Evolutionary conservation across 805 yeast species (phyloP), one percentile per base, ranked within the genome.

Genomic region (Yarrowia yakushimensis): DNA sequence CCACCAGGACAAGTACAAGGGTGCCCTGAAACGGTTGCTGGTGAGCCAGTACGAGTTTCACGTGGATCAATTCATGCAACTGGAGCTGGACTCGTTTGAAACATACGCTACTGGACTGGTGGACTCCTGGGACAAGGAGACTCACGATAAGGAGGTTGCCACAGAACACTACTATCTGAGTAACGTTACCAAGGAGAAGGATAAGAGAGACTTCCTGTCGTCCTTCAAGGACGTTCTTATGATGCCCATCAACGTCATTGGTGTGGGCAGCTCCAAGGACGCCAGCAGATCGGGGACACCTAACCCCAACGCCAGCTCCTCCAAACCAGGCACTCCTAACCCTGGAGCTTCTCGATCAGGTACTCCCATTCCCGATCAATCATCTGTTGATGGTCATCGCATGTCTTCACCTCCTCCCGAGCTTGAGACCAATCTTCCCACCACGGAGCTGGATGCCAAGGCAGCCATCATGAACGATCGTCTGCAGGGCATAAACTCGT

Each of bases 361-460:
- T 3, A 46, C 54, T 4, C 54, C 54, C 10, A 30, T 20, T 20
- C 54, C 54, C 8, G 54, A 46, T 8, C 20, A 41, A 8, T 15
- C 37, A 1, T 20, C 62, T 12, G 41, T 37, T n/a, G 50, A 23
- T 18, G 50, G 45, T 23, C 45, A 41, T 23, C 45, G 23, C 11
- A 30, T 41, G 20, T 41, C 45, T 3, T 23, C 41, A 12, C 28
- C 52, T 23, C 69, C 46, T 25, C 59, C 59, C 5, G 33, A 60
- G 18, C 36, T 63, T 66, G 64, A 70, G 63, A 31, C 34, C n/a
- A 48, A 48, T 15, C 65, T 71, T 11, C 77, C 80, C 25, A 74
- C 81, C 42, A 82, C 87, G 1, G 91, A 87, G 67, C 79, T 89
- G 65, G 92, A 90, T 57, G 96, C 96, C 1, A 85, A 86, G 67